Base-by-base conservation (phyloP, 345 rosid genomes). In the Mallotus nudiflorus region DNA sequence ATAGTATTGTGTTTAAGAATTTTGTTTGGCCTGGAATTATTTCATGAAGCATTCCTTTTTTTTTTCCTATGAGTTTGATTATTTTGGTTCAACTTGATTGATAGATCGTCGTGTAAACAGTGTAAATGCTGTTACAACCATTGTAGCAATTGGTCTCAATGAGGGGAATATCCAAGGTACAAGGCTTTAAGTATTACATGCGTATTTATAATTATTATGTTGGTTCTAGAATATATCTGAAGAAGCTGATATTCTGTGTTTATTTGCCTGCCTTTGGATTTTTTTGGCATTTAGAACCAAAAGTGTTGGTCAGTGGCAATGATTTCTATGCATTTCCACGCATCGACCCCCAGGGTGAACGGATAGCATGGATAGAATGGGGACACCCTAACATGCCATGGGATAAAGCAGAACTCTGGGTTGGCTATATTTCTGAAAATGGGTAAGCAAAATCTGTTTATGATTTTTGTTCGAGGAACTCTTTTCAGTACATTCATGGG, bases 291-390 rank as follows among this genome's bases (percentile, higher is more conserved):
- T 65, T 82, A 95, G 99, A 92, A 67, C 92, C 97, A 29, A 87
- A 86, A 75, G 83, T 87, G 52, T 62, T 95, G 8, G 78, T 83
- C 27, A 80, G 86, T 28, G 97, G 93, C 77, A 89, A 82, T 74
- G 99, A 95, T 77, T 95, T 95, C 85, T 92, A 90, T 85, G 97
- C 97, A 16, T 95, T 88, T 76, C 97, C 99, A n/a, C 97, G 96
- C 2, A 27, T 95, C 62, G 97, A 95, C 49, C 75, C 87, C 9
- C 83, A 84, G 64, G 77, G 85, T 65, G 91, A 85, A 81, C 74
- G 87, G 59, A 75, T 95, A 49, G 97, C 97, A 16, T 95, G 99
- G 99, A 85, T 95, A 54, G 88, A 86, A 67, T 95, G 99, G 97
- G 75, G 83, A 62, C 97, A 88, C 69, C 97, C 99, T 52, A 89